Percentiles rank a stretch among this genome's conserved stretches.
Evolutionary conservation across 441 rosid genomes (phyloP).

Genomic region (Pelargonium australe): DNA sequence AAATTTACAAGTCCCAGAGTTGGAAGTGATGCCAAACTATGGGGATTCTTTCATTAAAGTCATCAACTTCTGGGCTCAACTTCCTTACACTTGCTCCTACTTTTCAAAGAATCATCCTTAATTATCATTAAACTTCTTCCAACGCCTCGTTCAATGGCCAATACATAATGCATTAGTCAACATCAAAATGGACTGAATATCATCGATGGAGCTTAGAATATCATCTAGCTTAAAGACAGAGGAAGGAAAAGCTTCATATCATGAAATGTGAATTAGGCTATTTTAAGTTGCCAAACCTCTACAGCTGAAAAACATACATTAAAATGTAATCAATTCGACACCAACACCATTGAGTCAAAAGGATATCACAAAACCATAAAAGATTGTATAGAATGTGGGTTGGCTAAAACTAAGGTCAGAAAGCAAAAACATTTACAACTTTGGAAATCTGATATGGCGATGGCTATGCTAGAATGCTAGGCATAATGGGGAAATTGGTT

Average conservation of each 20-base stretch:
- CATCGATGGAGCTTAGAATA: neutral
- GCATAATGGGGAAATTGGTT: neutral
- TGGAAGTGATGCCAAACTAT: constrained; percentile 5
- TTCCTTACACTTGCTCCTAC: neutral
- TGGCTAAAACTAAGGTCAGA: neutral
- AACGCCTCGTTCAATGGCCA: neutral
- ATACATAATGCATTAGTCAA: neutral
- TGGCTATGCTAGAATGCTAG: neutral
- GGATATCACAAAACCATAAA: constrained; percentile 1
- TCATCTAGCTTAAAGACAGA: neutral
- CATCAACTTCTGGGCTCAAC: neutral
- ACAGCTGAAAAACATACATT: neutral
- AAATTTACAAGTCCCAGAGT: neutral
- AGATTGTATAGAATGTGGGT: neutral
- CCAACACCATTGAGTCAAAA: neutral
- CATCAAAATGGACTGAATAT: neutral
- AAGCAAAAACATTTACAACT: constrained; percentile 3
- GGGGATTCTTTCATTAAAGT: neutral
- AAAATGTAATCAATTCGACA: too few relatives aligned
- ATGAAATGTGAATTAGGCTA: neutral
- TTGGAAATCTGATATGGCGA: neutral
- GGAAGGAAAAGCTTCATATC: neutral
- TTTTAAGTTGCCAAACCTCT: neutral
- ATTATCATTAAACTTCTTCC: neutral
- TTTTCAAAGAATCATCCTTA: constrained; percentile 1